phyloP scores from a whole-genome alignment of 2,329 filamentous ascomycete species.

The Phyllosticta paracitricarpa region DNA sequence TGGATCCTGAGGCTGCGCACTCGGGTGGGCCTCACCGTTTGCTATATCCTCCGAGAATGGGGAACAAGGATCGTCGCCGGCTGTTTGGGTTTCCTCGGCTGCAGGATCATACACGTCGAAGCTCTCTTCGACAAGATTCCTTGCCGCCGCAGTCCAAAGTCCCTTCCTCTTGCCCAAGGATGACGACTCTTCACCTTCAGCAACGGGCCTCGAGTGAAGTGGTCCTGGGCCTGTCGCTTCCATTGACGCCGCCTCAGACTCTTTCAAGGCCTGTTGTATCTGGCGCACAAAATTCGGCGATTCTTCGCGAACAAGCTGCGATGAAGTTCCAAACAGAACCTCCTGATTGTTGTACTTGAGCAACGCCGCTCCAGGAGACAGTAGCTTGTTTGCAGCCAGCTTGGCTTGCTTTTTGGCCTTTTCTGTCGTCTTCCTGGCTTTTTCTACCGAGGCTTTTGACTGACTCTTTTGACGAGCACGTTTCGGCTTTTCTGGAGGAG shows the following conservation, averaged over 20 bases:
- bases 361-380: constrained; percentile 25
- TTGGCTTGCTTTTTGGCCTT: constrained; percentile 22
- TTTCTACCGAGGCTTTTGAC: constrained; percentile 14
- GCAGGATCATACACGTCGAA: background rate
- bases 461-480: background rate
- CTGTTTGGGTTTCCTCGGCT: background rate
- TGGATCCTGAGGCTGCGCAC: background rate
- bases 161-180: constrained; percentile 12
- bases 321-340: constrained; percentile 31
- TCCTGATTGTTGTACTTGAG: constrained; percentile 22
- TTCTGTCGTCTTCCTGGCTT: constrained; percentile 12
- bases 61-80: background rate
- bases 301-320: constrained; percentile 29
- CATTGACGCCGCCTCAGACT: constrained; percentile 19
- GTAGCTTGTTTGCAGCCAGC: constrained; percentile 23
- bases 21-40: background rate
- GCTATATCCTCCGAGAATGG: background rate
- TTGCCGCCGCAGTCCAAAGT: constrained; percentile 25
- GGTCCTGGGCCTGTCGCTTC: background rate
- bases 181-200: background rate
- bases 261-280: constrained; percentile 24
- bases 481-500: constrained; percentile 12
- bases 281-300: constrained; percentile 27
- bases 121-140: constrained; percentile 15
- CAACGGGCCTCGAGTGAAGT: background rate